phyloP scores from a whole-genome alignment of 2,329 filamentous ascomycete species.

The Fusarium succisae region DNA sequence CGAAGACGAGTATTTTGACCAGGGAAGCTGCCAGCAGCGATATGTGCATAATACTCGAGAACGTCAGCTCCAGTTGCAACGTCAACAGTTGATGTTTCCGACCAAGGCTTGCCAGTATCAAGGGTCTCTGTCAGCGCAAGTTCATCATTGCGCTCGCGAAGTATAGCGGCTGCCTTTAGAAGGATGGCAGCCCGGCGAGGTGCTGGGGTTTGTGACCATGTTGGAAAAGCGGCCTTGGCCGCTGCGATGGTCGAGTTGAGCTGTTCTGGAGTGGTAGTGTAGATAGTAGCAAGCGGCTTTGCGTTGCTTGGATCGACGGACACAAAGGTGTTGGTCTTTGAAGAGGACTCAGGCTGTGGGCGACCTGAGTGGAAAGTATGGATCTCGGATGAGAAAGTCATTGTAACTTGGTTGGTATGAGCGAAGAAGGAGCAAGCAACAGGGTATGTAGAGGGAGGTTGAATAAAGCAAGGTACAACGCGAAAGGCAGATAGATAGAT shows the following conservation, averaged over 20 bases:
- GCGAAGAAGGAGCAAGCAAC: background rate
- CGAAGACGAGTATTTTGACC: slow-evolving; percentile 81
- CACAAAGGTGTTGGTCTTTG: slow-evolving; percentile 71
- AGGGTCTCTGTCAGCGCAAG: slow-evolving; percentile 82
- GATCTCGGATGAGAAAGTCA: slow-evolving; percentile 51
- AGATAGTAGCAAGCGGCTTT: slow-evolving; percentile 74
- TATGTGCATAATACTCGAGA: slow-evolving; percentile 85
- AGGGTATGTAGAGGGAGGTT: background rate
- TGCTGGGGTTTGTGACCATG: slow-evolving; percentile 81
- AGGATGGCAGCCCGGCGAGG: slow-evolving; percentile 80
- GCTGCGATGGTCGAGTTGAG: slow-evolving; percentile 78
- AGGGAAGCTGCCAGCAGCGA: slow-evolving; percentile 81
- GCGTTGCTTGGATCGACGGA: slow-evolving; percentile 79
- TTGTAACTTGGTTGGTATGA: slow-evolving; percentile 26
- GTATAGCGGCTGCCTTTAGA: slow-evolving; percentile 76
- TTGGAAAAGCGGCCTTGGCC: slow-evolving; percentile 75
- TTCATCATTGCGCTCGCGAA: slow-evolving; percentile 80
- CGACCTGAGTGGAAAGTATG: slow-evolving; percentile 82
- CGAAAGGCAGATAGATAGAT: background rate
- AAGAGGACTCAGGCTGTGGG: slow-evolving; percentile 65
- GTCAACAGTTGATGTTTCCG: slow-evolving; percentile 86
- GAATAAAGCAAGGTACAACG: background rate
- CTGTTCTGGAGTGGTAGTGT: slow-evolving; percentile 72
- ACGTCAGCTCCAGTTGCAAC: slow-evolving; percentile 85
- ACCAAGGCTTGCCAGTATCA: slow-evolving; percentile 87